Conservation (phyloP, 768 basidiomycete genomes). For the Suillus cothurnatus region DNA sequence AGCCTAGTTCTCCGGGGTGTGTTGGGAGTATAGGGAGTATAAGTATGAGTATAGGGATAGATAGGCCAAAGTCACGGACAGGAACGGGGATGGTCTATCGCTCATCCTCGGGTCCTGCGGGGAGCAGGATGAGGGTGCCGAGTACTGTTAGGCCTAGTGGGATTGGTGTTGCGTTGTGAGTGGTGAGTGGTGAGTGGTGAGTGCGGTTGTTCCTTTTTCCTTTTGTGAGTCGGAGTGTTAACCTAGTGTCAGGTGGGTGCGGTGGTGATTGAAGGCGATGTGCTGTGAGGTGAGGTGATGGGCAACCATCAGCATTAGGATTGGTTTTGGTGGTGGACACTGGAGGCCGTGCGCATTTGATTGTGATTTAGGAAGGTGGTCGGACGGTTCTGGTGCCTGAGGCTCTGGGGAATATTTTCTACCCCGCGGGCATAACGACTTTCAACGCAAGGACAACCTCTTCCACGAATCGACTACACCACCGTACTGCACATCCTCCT, state of each 20-base stretch:
- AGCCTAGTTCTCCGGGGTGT: constrained; percentile 8
- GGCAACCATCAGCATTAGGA: neutral
- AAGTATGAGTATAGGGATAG: constrained; percentile 5
- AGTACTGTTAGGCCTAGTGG: constrained; percentile 3
- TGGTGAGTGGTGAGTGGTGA: neutral
- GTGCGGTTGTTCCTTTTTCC: neutral
- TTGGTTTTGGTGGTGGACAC: neutral
- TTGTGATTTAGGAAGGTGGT: neutral
- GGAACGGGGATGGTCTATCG: constrained; percentile 74
- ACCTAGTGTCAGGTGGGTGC: neutral
- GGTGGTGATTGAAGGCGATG: neutral
- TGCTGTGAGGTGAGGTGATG: neutral
- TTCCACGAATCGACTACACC: neutral
- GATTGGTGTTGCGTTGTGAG: constrained; percentile 5
- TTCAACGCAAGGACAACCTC: neutral
- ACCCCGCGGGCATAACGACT: neutral
- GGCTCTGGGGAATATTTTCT: neutral
- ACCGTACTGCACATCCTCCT: neutral
- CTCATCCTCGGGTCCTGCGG: constrained; percentile 22
- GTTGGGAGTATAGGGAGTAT: neutral
- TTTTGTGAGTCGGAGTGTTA: neutral
- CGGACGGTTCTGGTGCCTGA: neutral
- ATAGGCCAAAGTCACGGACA: constrained; percentile 55
- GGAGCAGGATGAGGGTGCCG: constrained; percentile 42
- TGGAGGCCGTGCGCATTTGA: neutral